Evolutionary conservation across 2,329 filamentous ascomycete species (phyloP), one percentile per base, ranked within the genome.

Genomic region (Xenosphaeropsis pyriputrescens): DNA sequence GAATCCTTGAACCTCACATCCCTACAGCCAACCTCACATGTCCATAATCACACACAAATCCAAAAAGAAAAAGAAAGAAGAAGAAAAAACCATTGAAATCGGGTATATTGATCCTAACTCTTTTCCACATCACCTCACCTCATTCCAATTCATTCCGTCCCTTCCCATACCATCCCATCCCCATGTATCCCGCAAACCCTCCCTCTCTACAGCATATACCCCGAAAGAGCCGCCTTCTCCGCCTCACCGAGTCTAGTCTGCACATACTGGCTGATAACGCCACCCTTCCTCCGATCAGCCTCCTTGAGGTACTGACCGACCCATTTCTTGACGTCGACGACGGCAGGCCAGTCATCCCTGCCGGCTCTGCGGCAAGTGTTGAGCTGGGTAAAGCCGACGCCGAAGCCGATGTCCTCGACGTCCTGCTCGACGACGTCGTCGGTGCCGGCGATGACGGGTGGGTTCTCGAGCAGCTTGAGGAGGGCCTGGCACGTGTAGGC

Each of bases 321-420:
- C 89, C 89, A 98, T 8, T 55, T 58, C 56, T 80, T 81, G 42
- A 86, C 82, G 39, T 86, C 79, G 5, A 74, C 70, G 12, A 94
- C 76, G 43, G 95, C 82, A 1, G 88, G 81, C 65, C 86, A 96
- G 15, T 88, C 81, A 55, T 96, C 91, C 37, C 68, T 70, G 1
- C 72, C 62, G 4, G 74, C 65, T 41, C 77, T 77, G 56, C 80
- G 85, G 63, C 89, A 91, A 0, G 89, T 95, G 62, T 89, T 93
- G 44, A 98, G 71, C 22, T 84, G 79, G 1, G 91, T 96, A 61
- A 93, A 98, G 7, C 86, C 89, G 46, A 95, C 78, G 18, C 91
- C 91, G 53, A 98, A 98, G 18, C 85, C 80, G 47, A 95, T 77
- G 56, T 98, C 91, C 50, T 98, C 91, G 18, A 94, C 83, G 51